These are phyloP conservation scores for Pichia scutulata DNA, from an alignment of 805 yeast genomes.

Conservation along the genomic window DNA sequence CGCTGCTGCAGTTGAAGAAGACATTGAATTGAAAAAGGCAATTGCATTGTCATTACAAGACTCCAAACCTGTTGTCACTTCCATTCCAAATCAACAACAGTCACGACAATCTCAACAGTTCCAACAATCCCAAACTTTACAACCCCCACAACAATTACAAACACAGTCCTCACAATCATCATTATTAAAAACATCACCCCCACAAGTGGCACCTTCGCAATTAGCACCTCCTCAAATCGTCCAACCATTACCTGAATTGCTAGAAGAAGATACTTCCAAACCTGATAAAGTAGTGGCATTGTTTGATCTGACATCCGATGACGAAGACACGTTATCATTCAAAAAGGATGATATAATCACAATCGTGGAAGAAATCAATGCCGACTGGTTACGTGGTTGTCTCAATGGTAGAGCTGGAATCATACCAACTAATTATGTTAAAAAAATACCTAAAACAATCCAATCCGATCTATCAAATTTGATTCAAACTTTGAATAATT, in stretches of 20 bases:
- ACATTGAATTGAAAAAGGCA: constrained; percentile 71
- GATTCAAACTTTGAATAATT: constrained; percentile 45
- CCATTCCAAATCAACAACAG: constrained; percentile 10
- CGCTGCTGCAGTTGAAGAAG: constrained; percentile 40
- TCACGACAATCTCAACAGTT: not conserved
- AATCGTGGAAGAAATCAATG: constrained; percentile 78
- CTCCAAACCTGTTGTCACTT: constrained; percentile 25
- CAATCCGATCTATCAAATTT: constrained; percentile 44
- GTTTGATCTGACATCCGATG: constrained; percentile 70
- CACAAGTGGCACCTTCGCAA: not conserved
- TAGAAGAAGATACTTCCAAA: constrained; percentile 8
- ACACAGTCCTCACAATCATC: no score
- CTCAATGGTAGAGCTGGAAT: constrained; percentile 76
- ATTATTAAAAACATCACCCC: not conserved
- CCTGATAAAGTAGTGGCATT: constrained; percentile 61
- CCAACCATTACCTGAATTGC: not conserved
- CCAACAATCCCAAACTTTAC: constrained; percentile 7
- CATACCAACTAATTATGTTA: constrained; percentile 87
- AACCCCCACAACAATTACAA: constrained; percentile 10
- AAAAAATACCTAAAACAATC: constrained; percentile 63
- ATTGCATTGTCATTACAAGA: constrained; percentile 67
- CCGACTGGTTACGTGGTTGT: constrained; percentile 96
- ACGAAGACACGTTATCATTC: constrained; percentile 83
- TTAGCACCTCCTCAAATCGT: constrained; percentile 3
- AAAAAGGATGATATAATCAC: constrained; percentile 80